Base-by-base conservation (phyloP, 176 grass and related monocot genomes). In the Eremochloa ophiuroides region DNA sequence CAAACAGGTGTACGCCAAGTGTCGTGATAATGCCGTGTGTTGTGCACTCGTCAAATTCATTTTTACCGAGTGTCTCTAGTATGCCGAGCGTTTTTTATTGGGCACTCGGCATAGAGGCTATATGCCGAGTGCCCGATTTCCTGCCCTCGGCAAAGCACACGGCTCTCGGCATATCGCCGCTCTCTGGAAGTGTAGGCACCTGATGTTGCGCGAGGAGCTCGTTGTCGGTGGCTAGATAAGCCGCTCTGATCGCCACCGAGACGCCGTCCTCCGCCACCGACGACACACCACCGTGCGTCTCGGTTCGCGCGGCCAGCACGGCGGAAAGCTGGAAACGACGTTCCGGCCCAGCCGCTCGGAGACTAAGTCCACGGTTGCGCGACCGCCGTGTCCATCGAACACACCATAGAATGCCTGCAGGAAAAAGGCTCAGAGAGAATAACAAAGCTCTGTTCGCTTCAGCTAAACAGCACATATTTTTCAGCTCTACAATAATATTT, bases 311-410 rank as follows among this genome's bases (percentile, higher is more conserved):
- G 46, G 70, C 76, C 28, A 89, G 66, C 27, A 92, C 64, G 2
- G 89, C 71, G 69, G 90, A 31, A 50, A 93, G 2, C 87, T 66
- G 69, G 90, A 31, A 50, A 93, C 66, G 26, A 99, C 88, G 80
- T 80, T 99, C 25, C 80, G 44, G 71, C 88, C 91, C 30, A 95
- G 85, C 7, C 77, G 82, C 31, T 78, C 23, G 2, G 93, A 89
- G 77, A 99, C 76, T 8, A 93, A 86, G 86, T 99, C 88, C 44
- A 95, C 93, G 35, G 96, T 93, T 9, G 88, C 84, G 20, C 88
- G 84, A 9, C 96, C 96, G 5, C 96, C 93, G 79, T 99, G 96
- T 0, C 96, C 93, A 29, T 99, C 96, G 76, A 91, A 99, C 9
- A 99, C 90, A 51, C 91, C 93, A 26, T 95, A 99, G 69, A 99